A percentile compares a stretch with the other conserved stretches of the same genome.
Evolutionary conservation across 1,284 basidiomycete species (phyloP).

Genomic region (Tetrapyrgos nigripes): DNA sequence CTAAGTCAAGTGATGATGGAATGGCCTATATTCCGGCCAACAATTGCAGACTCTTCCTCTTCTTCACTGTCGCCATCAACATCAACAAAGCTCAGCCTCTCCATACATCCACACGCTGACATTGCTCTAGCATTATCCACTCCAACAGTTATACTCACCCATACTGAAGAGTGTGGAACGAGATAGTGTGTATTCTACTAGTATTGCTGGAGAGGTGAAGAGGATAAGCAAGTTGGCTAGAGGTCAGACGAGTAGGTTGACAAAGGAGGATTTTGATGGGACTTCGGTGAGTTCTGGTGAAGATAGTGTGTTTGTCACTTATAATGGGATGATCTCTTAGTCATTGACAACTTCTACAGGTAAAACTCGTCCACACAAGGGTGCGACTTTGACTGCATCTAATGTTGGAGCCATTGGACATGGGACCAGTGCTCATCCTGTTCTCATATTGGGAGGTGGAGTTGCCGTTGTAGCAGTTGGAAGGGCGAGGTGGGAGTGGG

Average conservation of each 20-base stretch:
- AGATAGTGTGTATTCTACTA: slow-evolving; percentile 64
- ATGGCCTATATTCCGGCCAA: slow-evolving; percentile 83
- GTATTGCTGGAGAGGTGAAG: slow-evolving; percentile 70
- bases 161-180: slow-evolving; percentile 72
- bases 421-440: slow-evolving; percentile 75
- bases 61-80: slow-evolving; percentile 30
- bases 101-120: slow-evolving; percentile 73
- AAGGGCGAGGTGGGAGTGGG: slow-evolving; percentile 83
- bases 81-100: slow-evolving; percentile 62
- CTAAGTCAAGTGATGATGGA: slow-evolving; percentile 83
- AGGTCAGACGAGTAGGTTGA: slow-evolving; percentile 65
- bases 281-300: no score
- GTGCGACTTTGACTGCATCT: slow-evolving; percentile 86
- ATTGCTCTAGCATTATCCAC: slow-evolving; percentile 82
- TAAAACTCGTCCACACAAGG: slow-evolving; percentile 59
- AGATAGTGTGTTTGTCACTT: background rate
- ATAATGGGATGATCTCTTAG: background rate
- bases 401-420: slow-evolving; percentile 86
- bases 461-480: slow-evolving; percentile 93
- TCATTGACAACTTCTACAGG: no score
- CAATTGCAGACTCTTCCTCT: slow-evolving; percentile 51
- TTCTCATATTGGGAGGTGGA: slow-evolving; percentile 88
- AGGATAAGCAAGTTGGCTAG: slow-evolving; percentile 71
- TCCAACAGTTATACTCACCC: slow-evolving; percentile 85
- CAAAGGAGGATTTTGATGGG: no score